Evolutionary conservation across 345 rosid species (phyloP).

Genomic region (Turnera subulata): DNA sequence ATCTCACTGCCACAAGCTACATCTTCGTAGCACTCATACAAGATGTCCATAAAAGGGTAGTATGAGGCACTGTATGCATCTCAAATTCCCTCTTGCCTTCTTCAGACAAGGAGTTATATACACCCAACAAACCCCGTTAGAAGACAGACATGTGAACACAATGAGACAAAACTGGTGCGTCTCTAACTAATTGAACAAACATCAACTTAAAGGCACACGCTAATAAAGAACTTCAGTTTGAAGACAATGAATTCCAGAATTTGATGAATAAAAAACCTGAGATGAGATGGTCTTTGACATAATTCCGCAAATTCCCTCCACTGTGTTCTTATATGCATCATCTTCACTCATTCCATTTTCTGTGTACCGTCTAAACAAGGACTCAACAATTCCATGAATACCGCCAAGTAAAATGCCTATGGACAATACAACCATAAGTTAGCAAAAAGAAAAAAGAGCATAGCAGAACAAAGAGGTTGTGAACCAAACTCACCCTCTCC

Average conservation of each 20-base stretch:
- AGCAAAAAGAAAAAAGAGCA: not conserved
- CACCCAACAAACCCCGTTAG: constrained; percentile 52
- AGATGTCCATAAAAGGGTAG: constrained; percentile 84
- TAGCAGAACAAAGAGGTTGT: too few species aligned
- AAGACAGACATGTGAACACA: too few species aligned
- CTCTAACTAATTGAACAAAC: too few species aligned
- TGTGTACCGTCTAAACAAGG: constrained; percentile 71
- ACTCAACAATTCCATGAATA: constrained; percentile 81
- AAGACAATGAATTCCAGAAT: too few species aligned
- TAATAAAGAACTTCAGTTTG: too few species aligned
- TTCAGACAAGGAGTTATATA: constrained; percentile 67
- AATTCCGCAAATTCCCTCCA: constrained; percentile 83
- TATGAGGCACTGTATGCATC: constrained; percentile 73
- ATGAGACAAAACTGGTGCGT: too few species aligned
- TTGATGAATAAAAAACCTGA: too few species aligned
- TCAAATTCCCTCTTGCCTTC: constrained; percentile 76
- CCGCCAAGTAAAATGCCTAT: constrained; percentile 89
- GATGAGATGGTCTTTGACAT: constrained; percentile 78
- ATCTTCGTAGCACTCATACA: constrained; percentile 88
- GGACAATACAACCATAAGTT: too few species aligned
- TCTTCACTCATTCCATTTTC: constrained; percentile 77
- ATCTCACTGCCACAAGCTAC: constrained; percentile 82
- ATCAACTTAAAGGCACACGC: too few species aligned
- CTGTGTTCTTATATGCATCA: constrained; percentile 78
- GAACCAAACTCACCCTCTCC: constrained; percentile 80